Conservation (phyloP, 2,329 filamentous ascomycete species). For the Paecilomyces niveus region DNA sequence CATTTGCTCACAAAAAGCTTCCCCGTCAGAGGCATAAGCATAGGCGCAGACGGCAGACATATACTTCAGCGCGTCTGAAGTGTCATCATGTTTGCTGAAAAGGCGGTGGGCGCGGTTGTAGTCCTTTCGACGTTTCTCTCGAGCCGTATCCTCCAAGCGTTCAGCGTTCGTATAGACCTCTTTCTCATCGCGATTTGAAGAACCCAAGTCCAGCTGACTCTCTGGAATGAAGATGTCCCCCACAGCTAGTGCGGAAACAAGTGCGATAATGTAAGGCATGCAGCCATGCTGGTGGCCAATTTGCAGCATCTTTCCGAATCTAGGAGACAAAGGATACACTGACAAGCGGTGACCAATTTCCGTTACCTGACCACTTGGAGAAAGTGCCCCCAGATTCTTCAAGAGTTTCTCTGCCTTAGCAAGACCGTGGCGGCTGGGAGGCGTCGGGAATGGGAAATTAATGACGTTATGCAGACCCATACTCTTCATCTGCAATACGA, state of each 20-base stretch:
- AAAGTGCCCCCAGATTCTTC: constrained; percentile 75
- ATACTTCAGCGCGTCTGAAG: constrained; percentile 82
- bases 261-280: constrained; percentile 74
- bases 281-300: constrained; percentile 78
- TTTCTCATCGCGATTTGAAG: constrained; percentile 39
- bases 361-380: constrained; percentile 65
- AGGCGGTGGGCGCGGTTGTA: constrained; percentile 68
- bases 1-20: constrained; percentile 70
- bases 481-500: constrained; percentile 88
- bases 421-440: constrained; percentile 69
- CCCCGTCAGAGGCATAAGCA: constrained; percentile 59
- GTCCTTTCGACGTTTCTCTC: constrained; percentile 57
- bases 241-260: constrained; percentile 83
- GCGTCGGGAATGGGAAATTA: constrained; percentile 94
- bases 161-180: constrained; percentile 55
- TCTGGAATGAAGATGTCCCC: constrained; percentile 82
- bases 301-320: constrained; percentile 86
- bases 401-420: constrained; percentile 80
- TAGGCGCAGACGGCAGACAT: constrained; percentile 85
- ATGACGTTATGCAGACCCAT: constrained; percentile 87
- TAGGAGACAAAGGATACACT: constrained; percentile 80
- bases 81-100: constrained; percentile 74
- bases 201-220: constrained; percentile 61
- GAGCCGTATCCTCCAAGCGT: constrained; percentile 62
- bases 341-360: constrained; percentile 74